Evolutionary conservation across 2,329 filamentous ascomycete species (phyloP).

Genomic region (Leptodontidium sp.): DNA sequence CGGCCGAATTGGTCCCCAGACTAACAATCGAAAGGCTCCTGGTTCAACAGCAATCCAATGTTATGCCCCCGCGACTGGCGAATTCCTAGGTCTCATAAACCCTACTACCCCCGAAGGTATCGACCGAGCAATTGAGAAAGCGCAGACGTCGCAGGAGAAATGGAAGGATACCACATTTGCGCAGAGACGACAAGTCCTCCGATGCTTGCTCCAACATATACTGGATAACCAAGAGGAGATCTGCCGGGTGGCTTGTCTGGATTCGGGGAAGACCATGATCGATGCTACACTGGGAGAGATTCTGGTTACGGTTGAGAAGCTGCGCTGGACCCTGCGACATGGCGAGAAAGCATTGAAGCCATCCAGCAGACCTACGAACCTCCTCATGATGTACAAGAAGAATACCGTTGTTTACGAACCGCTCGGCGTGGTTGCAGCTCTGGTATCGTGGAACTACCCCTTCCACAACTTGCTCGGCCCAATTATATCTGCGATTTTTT

Average conservation of each 20-base stretch:
- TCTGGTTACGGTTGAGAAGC: slow-evolving; percentile 90
- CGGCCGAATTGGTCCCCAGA: background rate
- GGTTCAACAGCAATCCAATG: slow-evolving; percentile 78
- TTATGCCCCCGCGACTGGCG: slow-evolving; percentile 89
- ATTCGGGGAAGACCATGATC: slow-evolving; percentile 95
- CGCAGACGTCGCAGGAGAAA: slow-evolving; percentile 74
- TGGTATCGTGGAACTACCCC: slow-evolving; percentile 96
- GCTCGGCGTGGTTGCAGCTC: slow-evolving; percentile 88
- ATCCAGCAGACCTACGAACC: slow-evolving; percentile 81
- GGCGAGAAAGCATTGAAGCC: slow-evolving; percentile 82
- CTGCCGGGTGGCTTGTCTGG: slow-evolving; percentile 83
- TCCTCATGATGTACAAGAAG: slow-evolving; percentile 94
- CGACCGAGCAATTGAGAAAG: slow-evolving; percentile 78
- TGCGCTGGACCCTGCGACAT: slow-evolving; percentile 92
- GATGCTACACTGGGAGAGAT: slow-evolving; percentile 96
- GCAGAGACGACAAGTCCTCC: slow-evolving; percentile 80
- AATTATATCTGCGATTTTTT: slow-evolving; percentile 88
- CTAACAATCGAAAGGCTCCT: slow-evolving; percentile 53
- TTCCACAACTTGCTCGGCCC: slow-evolving; percentile 96
- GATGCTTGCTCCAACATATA: slow-evolving; percentile 81
- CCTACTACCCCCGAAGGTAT: slow-evolving; percentile 80
- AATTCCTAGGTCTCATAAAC: slow-evolving; percentile 80
- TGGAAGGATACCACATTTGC: slow-evolving; percentile 84
- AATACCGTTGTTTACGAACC: slow-evolving; percentile 93
- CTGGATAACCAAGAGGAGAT: slow-evolving; percentile 91